Conservation (phyloP, 495 filamentous ascomycete genomes). For the Podospora sp. region DNA sequence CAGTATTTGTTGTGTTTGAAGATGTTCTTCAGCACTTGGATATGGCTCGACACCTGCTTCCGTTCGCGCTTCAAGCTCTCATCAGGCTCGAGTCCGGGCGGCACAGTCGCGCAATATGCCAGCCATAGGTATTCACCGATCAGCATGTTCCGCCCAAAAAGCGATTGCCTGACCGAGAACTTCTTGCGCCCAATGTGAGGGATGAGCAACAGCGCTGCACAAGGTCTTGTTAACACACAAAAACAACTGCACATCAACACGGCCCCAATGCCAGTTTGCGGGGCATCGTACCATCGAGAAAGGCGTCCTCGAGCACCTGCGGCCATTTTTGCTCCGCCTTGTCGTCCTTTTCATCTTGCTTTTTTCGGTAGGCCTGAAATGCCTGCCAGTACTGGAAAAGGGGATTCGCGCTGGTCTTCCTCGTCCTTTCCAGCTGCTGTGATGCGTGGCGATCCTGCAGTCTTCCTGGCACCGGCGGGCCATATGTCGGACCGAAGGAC, state of each 20-base stretch:
- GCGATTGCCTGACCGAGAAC: slow-evolving; percentile 68
- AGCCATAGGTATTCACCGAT: slow-evolving; percentile 80
- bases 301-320: slow-evolving; percentile 79
- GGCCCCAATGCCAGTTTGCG: neutral
- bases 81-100: slow-evolving; percentile 38
- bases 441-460: slow-evolving; percentile 28
- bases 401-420: slow-evolving; percentile 47
- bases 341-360: slow-evolving; percentile 60
- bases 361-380: slow-evolving; percentile 70
- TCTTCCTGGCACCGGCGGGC: slow-evolving; percentile 27
- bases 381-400: slow-evolving; percentile 49
- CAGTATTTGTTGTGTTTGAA: slow-evolving; percentile 45
- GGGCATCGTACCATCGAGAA: slow-evolving; percentile 74
- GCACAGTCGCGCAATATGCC: slow-evolving; percentile 44
- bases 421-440: slow-evolving; percentile 25
- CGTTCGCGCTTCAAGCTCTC: slow-evolving; percentile 53
- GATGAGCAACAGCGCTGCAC: slow-evolving; percentile 82
- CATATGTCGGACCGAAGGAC: slow-evolving; percentile 42
- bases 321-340: slow-evolving; percentile 69
- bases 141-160: slow-evolving; percentile 86
- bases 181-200: slow-evolving; percentile 83
- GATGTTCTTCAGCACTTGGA: slow-evolving; percentile 92
- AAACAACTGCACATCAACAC: neutral
- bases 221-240: slow-evolving; percentile 1
- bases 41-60: slow-evolving; percentile 95